Evolutionary conservation across 768 basidiomycete genomes (phyloP).

Genomic region (Rhizopogon salebrosus): DNA sequence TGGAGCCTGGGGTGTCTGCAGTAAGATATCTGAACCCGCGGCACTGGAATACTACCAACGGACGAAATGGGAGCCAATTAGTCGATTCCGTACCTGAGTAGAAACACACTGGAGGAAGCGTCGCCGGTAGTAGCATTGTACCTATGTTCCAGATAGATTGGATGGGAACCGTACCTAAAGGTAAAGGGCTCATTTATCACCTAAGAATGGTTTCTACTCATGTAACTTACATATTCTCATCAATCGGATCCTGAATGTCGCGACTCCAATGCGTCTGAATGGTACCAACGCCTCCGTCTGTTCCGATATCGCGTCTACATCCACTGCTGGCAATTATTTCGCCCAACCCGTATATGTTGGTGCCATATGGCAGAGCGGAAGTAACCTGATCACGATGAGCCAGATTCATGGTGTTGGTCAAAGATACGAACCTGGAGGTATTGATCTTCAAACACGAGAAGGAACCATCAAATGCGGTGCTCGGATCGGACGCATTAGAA

Average conservation of each 20-base stretch:
- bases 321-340: slow-evolving; percentile 68
- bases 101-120: slow-evolving; percentile 51
- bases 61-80: too few species aligned
- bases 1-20: too few species aligned
- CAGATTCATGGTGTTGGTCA: background rate
- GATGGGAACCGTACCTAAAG: slow-evolving; percentile 63
- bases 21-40: too few species aligned
- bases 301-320: slow-evolving; percentile 55
- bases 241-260: slow-evolving; percentile 55
- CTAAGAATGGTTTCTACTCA: too few species aligned
- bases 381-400: slow-evolving; percentile 38
- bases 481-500: slow-evolving; percentile 43
- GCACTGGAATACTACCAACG: too few species aligned
- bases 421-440: slow-evolving; percentile 54
- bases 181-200: background rate
- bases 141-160: slow-evolving; percentile 69
- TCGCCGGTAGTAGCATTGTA: slow-evolving; percentile 43
- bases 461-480: slow-evolving; percentile 61
- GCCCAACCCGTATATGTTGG: slow-evolving; percentile 77
- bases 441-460: slow-evolving; percentile 73
- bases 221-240: slow-evolving; percentile 62
- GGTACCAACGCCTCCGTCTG: slow-evolving; percentile 43
- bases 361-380: slow-evolving; percentile 55
- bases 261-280: slow-evolving; percentile 67
- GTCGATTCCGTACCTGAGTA: too few species aligned